phyloP scores from a whole-genome alignment of 2,329 filamentous ascomycete species.

The Emmonsia crescens region DNA sequence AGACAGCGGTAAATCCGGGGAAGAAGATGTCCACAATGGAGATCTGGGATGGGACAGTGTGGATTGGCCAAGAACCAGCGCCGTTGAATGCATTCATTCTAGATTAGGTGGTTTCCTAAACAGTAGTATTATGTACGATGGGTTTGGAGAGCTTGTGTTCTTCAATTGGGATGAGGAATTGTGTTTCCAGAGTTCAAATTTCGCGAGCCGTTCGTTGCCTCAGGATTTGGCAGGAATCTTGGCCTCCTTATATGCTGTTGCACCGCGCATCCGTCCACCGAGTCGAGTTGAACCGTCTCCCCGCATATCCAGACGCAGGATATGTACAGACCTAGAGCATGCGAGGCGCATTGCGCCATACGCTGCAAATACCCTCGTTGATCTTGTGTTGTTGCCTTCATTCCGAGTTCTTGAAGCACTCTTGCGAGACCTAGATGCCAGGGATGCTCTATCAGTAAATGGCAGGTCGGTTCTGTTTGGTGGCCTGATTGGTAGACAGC shows the following conservation, averaged over 20 bases:
- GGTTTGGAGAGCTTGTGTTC: background rate
- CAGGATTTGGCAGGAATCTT: conserved; percentile 35
- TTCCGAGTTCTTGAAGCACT: no score
- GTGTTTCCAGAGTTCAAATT: background rate
- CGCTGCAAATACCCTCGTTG: background rate
- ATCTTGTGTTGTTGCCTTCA: background rate
- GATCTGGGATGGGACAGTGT: conserved; percentile 8
- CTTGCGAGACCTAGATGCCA: no score
- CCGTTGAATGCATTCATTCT: conserved; percentile 11
- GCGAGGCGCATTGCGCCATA: background rate
- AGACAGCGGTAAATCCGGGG: conserved; percentile 13
- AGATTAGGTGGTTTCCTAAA: conserved; percentile 4
- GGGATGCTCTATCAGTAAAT: no score
- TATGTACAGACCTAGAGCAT: background rate
- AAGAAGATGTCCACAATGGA: conserved; percentile 15
- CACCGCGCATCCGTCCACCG: background rate
- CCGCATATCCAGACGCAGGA: background rate
- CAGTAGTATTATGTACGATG: background rate
- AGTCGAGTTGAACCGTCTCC: background rate
- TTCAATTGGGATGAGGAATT: conserved; percentile 1
- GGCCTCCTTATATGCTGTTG: no score
- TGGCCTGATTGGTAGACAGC: no score
- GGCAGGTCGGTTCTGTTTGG: no score
- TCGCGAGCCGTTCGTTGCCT: background rate
- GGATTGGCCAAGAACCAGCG: background rate